Percentiles rank a stretch among this genome's conserved stretches.
Conservation (phyloP, 2,329 filamentous ascomycete genomes). For the Orbilia ellipsospora region DNA sequence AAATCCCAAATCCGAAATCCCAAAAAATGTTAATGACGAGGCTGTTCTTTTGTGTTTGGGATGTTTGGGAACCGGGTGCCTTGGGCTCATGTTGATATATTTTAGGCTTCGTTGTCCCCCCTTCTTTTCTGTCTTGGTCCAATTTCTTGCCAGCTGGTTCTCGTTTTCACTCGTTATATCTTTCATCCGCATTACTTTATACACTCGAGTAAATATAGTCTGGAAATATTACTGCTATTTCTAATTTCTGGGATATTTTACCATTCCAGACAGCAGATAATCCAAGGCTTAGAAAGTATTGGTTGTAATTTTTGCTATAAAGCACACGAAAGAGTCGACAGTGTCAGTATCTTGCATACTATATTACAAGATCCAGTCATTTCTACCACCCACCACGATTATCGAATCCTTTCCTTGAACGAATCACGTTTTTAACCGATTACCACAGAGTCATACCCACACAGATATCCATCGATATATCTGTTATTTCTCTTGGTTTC, state of each 20-base stretch:
- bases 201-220: background rate
- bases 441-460: background rate
- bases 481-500: constrained; percentile 9
- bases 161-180: constrained; percentile 9
- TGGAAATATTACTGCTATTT: background rate
- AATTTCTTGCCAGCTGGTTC: background rate
- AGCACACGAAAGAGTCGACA: background rate
- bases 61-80: background rate
- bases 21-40: background rate
- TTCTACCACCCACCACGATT: no score
- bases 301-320: background rate
- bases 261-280: no score
- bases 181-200: background rate
- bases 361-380: background rate
- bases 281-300: background rate
- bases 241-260: no score
- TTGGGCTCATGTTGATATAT: background rate
- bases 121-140: background rate
- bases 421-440: background rate
- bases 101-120: background rate
- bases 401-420: no score
- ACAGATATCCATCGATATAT: constrained; percentile 3
- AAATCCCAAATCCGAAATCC: background rate
- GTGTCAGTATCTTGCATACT: background rate
- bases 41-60: background rate